Evolutionary conservation across 352 stramenopile species (phyloP), one percentile per base, ranked within the genome.

Genomic region (Globisporangium radiosum): DNA sequence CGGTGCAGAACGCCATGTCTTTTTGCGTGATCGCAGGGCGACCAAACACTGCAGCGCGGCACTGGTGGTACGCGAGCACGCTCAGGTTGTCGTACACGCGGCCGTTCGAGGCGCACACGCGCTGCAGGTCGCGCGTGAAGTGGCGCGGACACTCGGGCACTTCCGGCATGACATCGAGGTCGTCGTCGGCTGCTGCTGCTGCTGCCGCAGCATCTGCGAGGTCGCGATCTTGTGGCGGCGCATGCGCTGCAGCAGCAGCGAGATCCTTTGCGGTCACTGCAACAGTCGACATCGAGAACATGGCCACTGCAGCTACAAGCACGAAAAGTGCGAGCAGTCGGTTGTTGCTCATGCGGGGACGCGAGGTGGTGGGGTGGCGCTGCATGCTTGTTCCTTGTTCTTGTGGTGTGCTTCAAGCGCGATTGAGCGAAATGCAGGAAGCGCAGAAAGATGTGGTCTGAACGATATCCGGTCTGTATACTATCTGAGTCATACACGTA

Each of bases 61-160:
- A 88, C 64, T 84, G 66, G 19, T 80, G 65, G 66, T 78, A 85
- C 55, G 57, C 57, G 45, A 88, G 82, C 59, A 85, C 75, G 56
- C 75, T 85, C 17, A 62, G 51, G 59, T 88, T 88, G 45, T 52
- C 63, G 65, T 85, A 80, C 43, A 73, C 70, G 54, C 70, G 75
- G 53, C 78, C 78, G 57, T 88, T 77, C 6, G 75, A 85, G 50
- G 63, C 76, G 54, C 78, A 88, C 40, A 86, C 74, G 0, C 65
- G 70, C 19, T 75, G 64, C 48, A 71, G 71, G 11, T 85, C 75
- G 10, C 75, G 72, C 49, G 72, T 85, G 52, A 86, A 85, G 9
- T 71, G 17, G 15, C 52, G 62, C 47, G 66, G 70, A 51, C 74
- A 84, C 61, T 76, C 69, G 40, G 53, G 59, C 47, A 70, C 49